These are phyloP conservation scores for Eutrema yunnanense DNA, from an alignment of 345 rosid genomes.

Conservation along the genomic window DNA sequence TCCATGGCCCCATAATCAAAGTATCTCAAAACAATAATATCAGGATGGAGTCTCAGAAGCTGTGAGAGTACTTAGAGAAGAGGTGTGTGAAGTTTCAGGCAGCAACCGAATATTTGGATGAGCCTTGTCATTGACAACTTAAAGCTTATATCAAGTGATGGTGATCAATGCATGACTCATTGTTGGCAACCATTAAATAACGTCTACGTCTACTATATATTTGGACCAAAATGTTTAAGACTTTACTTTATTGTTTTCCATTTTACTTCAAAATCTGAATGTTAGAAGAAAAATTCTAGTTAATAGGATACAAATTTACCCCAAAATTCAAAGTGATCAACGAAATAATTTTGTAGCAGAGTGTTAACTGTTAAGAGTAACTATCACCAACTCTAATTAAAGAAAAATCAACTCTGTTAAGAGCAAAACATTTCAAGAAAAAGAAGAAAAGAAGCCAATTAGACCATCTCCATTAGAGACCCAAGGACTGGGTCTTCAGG, in stretches of 20 bases:
- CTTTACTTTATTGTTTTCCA: no score
- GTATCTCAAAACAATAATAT: background rate
- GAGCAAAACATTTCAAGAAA: background rate
- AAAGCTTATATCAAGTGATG: background rate
- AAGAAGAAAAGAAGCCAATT: background rate
- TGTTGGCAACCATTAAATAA: background rate
- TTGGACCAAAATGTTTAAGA: background rate
- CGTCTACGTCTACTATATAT: background rate
- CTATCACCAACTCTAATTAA: background rate
- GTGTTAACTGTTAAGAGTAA: background rate
- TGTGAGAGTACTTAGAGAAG: conserved; percentile 59
- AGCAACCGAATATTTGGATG: background rate
- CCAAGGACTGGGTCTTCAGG: no score
- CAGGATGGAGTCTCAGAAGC: conserved; percentile 88
- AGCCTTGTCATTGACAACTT: background rate
- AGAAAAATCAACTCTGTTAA: background rate
- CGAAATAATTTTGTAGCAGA: no score
- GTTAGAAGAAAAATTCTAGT: background rate
- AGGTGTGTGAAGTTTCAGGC: conserved; percentile 27
- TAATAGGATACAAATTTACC: background rate
- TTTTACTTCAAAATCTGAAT: background rate
- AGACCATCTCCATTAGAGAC: no score
- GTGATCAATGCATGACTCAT: background rate
- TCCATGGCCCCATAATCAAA: background rate
- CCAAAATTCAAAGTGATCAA: background rate